Evolutionary conservation across 768 basidiomycete species (phyloP).

Genomic region (Daedaleopsis nitida): DNA sequence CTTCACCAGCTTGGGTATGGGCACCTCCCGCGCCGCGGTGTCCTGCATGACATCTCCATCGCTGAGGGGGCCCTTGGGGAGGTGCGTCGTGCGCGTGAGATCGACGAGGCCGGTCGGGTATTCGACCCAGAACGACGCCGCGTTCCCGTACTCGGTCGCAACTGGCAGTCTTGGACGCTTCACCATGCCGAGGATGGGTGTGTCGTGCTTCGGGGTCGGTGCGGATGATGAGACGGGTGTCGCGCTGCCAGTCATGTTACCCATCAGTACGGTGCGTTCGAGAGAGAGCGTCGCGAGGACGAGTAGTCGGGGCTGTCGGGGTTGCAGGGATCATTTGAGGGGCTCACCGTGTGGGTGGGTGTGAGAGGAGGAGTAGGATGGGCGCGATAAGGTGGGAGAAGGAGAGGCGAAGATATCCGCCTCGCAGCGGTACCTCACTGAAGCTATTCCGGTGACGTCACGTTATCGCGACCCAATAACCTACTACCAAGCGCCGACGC

Average conservation of each 20-base stretch:
- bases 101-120: slow-evolving; percentile 67
- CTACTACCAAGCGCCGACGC: not conserved
- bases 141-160: slow-evolving; percentile 56
- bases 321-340: not conserved
- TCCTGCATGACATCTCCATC: slow-evolving; percentile 11
- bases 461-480: slow-evolving; percentile 3
- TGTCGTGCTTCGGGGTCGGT: slow-evolving; percentile 18
- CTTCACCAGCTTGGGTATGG: slow-evolving; percentile 33
- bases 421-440: not conserved
- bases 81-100: slow-evolving; percentile 51
- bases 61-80: slow-evolving; percentile 22
- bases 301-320: not conserved
- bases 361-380: not conserved
- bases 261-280: not conserved
- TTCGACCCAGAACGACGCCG: slow-evolving; percentile 65
- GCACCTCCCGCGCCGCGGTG: slow-evolving; percentile 11
- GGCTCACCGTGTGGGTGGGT: slow-evolving; percentile 1
- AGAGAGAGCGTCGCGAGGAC: not conserved
- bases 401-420: not conserved
- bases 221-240: not conserved
- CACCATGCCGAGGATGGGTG: slow-evolving; percentile 44
- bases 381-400: slow-evolving; percentile 13
- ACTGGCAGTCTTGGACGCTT: slow-evolving; percentile 46
- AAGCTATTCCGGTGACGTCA: slow-evolving; percentile 5
- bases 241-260: slow-evolving; percentile 5